phyloP scores from a whole-genome alignment of 345 rosid genomes.

The Syzygium oleosum region DNA sequence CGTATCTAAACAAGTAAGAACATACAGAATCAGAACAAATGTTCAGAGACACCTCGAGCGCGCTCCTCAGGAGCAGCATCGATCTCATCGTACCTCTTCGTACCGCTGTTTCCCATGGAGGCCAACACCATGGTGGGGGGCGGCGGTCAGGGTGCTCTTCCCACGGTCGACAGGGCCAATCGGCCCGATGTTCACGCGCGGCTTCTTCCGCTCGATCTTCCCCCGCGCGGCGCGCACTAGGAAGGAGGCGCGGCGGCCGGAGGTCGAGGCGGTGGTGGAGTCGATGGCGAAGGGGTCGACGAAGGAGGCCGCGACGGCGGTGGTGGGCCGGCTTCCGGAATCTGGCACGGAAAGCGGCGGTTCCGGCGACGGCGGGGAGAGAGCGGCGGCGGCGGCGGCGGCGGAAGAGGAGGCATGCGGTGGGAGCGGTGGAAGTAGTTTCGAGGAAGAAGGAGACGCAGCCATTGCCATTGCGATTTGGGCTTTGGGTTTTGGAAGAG shows the following conservation, averaged over 20 bases:
- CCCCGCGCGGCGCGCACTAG: conserved; percentile 80
- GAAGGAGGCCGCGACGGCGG: conserved; percentile 68
- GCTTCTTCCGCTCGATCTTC: conserved; percentile 89
- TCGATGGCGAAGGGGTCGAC: conserved; percentile 34
- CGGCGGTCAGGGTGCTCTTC: conserved; percentile 81
- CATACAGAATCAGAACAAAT: neutral
- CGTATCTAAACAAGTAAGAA: neutral
- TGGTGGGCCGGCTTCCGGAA: conserved; percentile 25
- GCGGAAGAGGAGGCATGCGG: conserved; percentile 4
- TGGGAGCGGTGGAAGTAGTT: conserved; percentile 25
- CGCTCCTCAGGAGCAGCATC: conserved; percentile 95
- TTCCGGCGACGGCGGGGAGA: neutral
- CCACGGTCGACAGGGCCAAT: conserved; percentile 99
- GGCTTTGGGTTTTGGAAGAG: neutral
- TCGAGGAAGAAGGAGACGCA: conserved; percentile 35
- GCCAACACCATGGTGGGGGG: conserved; percentile 90
- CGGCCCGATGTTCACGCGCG: conserved; percentile 86
- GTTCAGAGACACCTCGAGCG: conserved; percentile 40
- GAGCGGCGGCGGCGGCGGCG: neutral
- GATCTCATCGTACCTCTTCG: conserved; percentile 84
- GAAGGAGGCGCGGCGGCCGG: conserved; percentile 28
- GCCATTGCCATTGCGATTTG: conserved; percentile 47
- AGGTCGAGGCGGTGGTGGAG: conserved; percentile 7
- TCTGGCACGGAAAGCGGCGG: conserved; percentile 12
- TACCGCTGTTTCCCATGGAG: conserved; percentile 53